A percentile compares a stretch with the other conserved stretches of the same genome.
Evolutionary conservation across 345 rosid genomes (phyloP).

Genomic region (Microcos paniculata): DNA sequence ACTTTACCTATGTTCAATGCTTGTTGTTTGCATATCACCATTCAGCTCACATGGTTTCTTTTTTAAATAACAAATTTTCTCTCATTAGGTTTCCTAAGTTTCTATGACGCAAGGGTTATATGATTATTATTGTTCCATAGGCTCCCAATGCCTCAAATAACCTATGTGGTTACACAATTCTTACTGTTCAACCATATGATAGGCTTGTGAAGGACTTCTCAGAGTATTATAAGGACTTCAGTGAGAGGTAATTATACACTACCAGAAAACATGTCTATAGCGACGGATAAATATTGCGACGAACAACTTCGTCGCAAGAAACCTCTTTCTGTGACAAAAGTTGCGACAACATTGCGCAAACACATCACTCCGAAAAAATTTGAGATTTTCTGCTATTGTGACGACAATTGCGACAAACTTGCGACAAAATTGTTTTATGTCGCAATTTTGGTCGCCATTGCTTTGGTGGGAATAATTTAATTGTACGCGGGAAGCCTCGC

Average conservation of each 20-base stretch:
- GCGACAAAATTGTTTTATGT: too few species aligned
- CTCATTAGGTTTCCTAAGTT: background rate
- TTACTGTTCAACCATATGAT: constrained; percentile 98
- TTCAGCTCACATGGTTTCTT: constrained; percentile 80
- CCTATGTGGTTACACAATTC: constrained; percentile 94
- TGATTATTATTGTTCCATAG: constrained; percentile 36
- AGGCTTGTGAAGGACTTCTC: constrained; percentile 97
- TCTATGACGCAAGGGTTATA: constrained; percentile 18
- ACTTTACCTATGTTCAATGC: constrained; percentile 93
- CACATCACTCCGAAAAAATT: too few species aligned
- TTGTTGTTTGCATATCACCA: constrained; percentile 85
- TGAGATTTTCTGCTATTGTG: too few species aligned
- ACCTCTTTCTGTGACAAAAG: too few species aligned
- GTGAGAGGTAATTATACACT: constrained; percentile 83
- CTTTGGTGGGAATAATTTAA: too few species aligned
- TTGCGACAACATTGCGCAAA: too few species aligned
- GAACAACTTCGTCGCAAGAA: too few species aligned
- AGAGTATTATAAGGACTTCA: constrained; percentile 78
- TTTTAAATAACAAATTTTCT: constrained; percentile 9
- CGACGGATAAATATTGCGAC: too few species aligned
- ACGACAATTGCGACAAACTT: too few species aligned
- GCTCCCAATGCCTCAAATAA: constrained; percentile 98
- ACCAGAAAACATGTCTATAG: too few species aligned
- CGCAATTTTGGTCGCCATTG: too few species aligned
- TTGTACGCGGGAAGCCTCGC: too few species aligned